A percentile compares a stretch with the other conserved stretches of the same genome.
phyloP scores from a whole-genome alignment of 495 filamentous ascomycete species.

The Penicillium odoratum region DNA sequence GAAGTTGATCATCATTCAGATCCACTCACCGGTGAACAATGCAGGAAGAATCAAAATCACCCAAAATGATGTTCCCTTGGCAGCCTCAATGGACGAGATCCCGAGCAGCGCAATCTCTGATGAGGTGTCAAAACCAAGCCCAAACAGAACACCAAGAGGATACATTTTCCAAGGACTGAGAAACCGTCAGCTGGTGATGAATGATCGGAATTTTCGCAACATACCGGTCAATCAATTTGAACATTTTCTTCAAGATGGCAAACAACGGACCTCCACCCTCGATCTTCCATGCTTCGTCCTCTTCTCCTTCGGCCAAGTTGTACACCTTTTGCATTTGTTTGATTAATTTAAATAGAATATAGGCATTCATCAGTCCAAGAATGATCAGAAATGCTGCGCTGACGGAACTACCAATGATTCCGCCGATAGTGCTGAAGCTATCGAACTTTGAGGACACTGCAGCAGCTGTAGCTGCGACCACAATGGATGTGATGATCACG shows the following conservation, averaged over 20 bases:
- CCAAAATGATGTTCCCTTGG: conserved; percentile 87
- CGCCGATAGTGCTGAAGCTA: conserved; percentile 76
- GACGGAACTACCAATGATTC: conserved; percentile 79
- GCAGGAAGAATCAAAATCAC: conserved; percentile 90
- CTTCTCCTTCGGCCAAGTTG: conserved; percentile 48
- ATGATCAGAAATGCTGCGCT: conserved; percentile 79
- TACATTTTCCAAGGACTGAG: conserved; percentile 92
- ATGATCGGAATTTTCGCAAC: not conserved
- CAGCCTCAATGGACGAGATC: conserved; percentile 82
- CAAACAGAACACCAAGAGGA: conserved; percentile 85
- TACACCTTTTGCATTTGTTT: conserved; percentile 64
- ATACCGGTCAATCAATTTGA: conserved; percentile 76
- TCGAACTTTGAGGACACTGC: conserved; percentile 78
- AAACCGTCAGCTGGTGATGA: conserved; percentile 2
- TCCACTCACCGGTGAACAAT: conserved; percentile 74
- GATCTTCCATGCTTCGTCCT: conserved; percentile 62
- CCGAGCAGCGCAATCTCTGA: conserved; percentile 91
- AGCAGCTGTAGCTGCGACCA: conserved; percentile 85
- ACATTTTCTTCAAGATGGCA: conserved; percentile 69
- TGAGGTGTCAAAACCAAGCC: conserved; percentile 93
- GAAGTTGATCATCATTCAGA: not conserved
- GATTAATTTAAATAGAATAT: conserved; percentile 77
- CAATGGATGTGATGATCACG: conserved; percentile 85
- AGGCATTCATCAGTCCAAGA: conserved; percentile 82
- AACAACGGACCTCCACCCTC: conserved; percentile 77